Conservation (phyloP, 768 basidiomycete species). For the Boletus bicolor region DNA sequence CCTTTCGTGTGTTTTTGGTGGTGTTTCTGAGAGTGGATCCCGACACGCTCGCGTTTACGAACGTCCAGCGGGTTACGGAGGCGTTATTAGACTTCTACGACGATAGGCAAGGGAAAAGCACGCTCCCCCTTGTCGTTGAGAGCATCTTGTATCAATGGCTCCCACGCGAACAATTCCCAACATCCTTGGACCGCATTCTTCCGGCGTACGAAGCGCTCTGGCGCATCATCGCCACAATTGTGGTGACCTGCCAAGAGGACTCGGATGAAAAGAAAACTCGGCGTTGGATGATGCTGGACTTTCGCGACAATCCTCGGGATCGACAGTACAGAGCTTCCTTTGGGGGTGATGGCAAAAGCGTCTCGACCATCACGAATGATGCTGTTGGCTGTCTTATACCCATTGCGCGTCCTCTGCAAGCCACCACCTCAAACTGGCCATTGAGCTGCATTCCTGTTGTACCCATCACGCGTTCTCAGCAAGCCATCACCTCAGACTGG, state of each 20-base stretch:
- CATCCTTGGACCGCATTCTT: slow-evolving; percentile 49
- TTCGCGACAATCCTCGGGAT: slow-evolving; percentile 34
- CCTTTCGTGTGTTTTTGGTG: slow-evolving; percentile 41
- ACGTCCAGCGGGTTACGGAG: slow-evolving; percentile 36
- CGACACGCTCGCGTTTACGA: slow-evolving; percentile 16
- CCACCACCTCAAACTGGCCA: slow-evolving; percentile 4
- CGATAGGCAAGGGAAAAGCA: slow-evolving; percentile 21
- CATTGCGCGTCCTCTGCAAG: slow-evolving; percentile 14
- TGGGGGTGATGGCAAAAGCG: slow-evolving; percentile 14
- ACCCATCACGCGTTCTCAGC: slow-evolving; percentile 16
- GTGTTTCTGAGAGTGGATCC: slow-evolving; percentile 39
- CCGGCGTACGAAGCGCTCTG: slow-evolving; percentile 63
- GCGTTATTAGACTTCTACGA: slow-evolving; percentile 46
- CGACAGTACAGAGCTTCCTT: slow-evolving; percentile 18
- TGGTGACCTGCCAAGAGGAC: slow-evolving; percentile 32
- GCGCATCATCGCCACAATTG: slow-evolving; percentile 53
- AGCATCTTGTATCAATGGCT: slow-evolving; percentile 40
- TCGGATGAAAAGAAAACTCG: slow-evolving; percentile 2
- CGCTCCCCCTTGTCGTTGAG: slow-evolving; percentile 35
- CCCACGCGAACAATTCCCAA: slow-evolving; percentile 20
- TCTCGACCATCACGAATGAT: slow-evolving; percentile 18
- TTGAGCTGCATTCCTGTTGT: slow-evolving; percentile 16
- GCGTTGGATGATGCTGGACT: slow-evolving; percentile 33
- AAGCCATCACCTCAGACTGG: slow-evolving; percentile 1
- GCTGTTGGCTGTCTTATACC: slow-evolving; percentile 14